phyloP scores from a whole-genome alignment of 768 basidiomycete genomes.

The Dacryopinax spathularia region DNA sequence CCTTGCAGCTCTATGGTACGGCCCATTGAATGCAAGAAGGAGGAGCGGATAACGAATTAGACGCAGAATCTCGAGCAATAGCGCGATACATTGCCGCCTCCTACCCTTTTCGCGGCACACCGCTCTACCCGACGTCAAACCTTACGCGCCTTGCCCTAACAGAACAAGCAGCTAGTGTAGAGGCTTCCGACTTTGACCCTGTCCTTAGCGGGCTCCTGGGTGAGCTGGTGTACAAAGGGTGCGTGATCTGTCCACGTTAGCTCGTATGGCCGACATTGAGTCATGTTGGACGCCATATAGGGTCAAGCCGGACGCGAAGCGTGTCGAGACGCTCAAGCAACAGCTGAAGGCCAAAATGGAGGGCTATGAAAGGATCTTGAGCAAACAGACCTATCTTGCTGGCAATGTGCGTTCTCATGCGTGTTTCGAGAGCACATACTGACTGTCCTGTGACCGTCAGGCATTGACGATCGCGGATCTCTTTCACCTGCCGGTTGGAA shows the following conservation, averaged over 20 bases:
- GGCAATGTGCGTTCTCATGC: conserved; percentile 28
- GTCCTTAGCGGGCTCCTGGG: conserved; percentile 29
- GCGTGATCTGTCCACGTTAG: conserved; percentile 5
- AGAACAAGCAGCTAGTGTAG: conserved; percentile 37
- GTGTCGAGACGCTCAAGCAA: conserved; percentile 9
- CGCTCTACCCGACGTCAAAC: conserved; percentile 35
- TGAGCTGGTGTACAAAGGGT: conserved; percentile 44
- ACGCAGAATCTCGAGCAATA: conserved; percentile 45
- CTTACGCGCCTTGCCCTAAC: conserved; percentile 29
- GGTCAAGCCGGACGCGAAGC: conserved; percentile 1
- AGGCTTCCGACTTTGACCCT: conserved; percentile 40
- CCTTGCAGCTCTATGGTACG: conserved; percentile 33
- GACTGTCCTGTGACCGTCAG: background rate
- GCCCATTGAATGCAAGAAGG: background rate
- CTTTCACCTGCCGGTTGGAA: conserved; percentile 32
- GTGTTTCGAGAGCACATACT: background rate
- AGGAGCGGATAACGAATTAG: background rate
- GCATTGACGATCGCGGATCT: conserved; percentile 25
- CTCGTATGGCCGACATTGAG: background rate
- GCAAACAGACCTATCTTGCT: conserved; percentile 39
- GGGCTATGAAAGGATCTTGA: conserved; percentile 42
- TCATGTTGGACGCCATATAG: conserved; percentile 3
- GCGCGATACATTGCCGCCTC: conserved; percentile 43
- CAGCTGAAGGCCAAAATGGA: conserved; percentile 32
- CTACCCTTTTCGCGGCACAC: conserved; percentile 36